Conservation (phyloP, 495 filamentous ascomycete genomes). For the Lasiosphaeria ovina region DNA sequence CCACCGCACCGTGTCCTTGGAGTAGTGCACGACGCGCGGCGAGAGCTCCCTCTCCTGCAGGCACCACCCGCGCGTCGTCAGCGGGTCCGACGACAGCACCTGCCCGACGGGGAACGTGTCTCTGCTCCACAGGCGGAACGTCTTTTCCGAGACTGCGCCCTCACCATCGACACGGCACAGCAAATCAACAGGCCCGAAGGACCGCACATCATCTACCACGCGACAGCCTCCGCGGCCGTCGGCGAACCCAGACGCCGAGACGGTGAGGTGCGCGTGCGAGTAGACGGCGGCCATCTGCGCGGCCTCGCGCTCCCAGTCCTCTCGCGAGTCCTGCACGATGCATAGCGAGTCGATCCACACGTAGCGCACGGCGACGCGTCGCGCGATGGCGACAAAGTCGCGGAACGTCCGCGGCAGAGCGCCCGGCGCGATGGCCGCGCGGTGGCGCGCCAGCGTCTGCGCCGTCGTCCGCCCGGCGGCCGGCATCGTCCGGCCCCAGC, state of each 20-base stretch:
- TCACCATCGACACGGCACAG: background rate
- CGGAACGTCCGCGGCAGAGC: background rate
- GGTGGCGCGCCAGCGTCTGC: background rate
- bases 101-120: too few relatives aligned
- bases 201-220: background rate
- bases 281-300: constrained; percentile 1
- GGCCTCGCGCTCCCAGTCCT: constrained; percentile 4
- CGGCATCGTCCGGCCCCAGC: background rate
- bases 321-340: constrained; percentile 4
- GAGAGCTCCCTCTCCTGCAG: constrained; percentile 31
- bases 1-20: background rate
- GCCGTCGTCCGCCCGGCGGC: background rate
- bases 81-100: constrained; percentile 9
- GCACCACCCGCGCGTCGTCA: constrained; percentile 28
- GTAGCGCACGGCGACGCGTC: background rate
- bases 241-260: background rate
- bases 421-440: background rate
- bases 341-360: too few relatives aligned
- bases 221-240: background rate
- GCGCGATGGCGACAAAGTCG: background rate
- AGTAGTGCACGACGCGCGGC: constrained; percentile 26
- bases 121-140: too few relatives aligned
- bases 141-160: too few relatives aligned
- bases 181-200: background rate
- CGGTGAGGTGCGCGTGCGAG: background rate